phyloP scores from a whole-genome alignment of 2,329 filamentous ascomycete species.

The Colletotrichum spinosum region DNA sequence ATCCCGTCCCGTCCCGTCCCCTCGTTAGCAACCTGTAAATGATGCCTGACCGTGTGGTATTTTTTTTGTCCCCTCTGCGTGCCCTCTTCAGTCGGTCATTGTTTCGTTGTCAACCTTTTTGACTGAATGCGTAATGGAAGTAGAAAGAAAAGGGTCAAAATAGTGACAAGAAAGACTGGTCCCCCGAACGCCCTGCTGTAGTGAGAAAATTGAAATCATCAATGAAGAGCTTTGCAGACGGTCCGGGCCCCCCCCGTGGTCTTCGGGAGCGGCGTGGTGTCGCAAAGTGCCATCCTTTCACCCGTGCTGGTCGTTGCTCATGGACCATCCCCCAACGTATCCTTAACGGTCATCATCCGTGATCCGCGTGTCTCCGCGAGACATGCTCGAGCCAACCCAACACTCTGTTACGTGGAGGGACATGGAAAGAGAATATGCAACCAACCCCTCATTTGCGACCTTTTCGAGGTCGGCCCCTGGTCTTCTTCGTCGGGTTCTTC shows the following conservation, averaged over 20 bases:
- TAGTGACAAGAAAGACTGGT: constrained; percentile 10
- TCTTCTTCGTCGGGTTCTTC: too few species aligned
- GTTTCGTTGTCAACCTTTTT: constrained; percentile 32
- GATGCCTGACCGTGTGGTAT: constrained; percentile 34
- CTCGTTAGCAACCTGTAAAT: constrained; percentile 32
- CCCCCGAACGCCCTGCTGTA: constrained; percentile 35
- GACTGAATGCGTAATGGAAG: constrained; percentile 26
- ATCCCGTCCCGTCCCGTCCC: constrained; percentile 22
- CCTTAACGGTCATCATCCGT: constrained; percentile 16
- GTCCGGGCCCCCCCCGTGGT: constrained; percentile 15
- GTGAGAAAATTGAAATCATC: constrained; percentile 31
- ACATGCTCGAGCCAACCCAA: constrained; percentile 23
- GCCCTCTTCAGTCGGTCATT: constrained; percentile 35
- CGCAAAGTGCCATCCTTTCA: constrained; percentile 11
- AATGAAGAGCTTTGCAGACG: constrained; percentile 11
- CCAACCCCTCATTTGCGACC: neutral
- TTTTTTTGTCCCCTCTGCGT: constrained; percentile 24
- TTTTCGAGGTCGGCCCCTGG: neutral
- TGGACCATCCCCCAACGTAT: constrained; percentile 12
- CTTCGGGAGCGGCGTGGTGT: constrained; percentile 21
- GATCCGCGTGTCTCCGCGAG: constrained; percentile 7
- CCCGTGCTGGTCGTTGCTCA: constrained; percentile 15
- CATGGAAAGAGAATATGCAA: constrained; percentile 2
- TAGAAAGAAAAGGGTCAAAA: constrained; percentile 14
- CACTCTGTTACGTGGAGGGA: constrained; percentile 1